A percentile compares a stretch with the other conserved stretches of the same genome.
phyloP scores from a whole-genome alignment of 192 early-diverging fungal species.

The Physocladia obscura region DNA sequence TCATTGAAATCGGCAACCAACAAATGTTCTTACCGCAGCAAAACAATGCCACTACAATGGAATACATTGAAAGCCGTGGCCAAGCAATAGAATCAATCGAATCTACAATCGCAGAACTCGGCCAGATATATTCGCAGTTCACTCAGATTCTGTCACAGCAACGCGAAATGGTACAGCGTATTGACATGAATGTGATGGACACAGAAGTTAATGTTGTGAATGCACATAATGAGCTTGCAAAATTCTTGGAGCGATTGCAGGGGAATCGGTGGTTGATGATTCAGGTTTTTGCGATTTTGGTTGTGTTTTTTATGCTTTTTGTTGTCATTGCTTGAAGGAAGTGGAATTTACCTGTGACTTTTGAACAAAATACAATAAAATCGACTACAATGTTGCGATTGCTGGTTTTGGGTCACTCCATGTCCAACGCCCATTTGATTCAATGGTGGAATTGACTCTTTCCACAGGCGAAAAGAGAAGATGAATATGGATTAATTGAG shows the following conservation, averaged over 20 bases:
- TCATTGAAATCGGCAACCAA: conserved; percentile 50
- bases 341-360: too few relatives aligned
- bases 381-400: too few relatives aligned
- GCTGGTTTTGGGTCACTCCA: too few relatives aligned
- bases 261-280: conserved; percentile 95
- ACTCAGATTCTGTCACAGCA: conserved; percentile 84
- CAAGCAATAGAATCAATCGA: conserved; percentile 95
- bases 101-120: conserved; percentile 93
- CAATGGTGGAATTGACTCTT: too few relatives aligned
- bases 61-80: conserved; percentile 84
- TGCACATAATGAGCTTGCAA: conserved; percentile 85
- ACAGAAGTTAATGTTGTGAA: conserved; percentile 87
- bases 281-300: conserved; percentile 87
- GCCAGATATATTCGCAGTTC: conserved; percentile 84
- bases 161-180: conserved; percentile 83
- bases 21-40: conserved; percentile 70
- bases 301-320: conserved; percentile 85
- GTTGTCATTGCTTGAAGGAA: conserved; percentile 44
- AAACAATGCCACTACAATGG: conserved; percentile 54
- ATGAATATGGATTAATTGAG: too few relatives aligned
- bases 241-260: conserved; percentile 88
- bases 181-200: conserved; percentile 92
- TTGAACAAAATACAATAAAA: too few relatives aligned
- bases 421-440: too few relatives aligned
- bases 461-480: too few relatives aligned